Evolutionary conservation across 345 rosid species (phyloP), one percentile per base, ranked within the genome.

Genomic region (Citrus hindsii): DNA sequence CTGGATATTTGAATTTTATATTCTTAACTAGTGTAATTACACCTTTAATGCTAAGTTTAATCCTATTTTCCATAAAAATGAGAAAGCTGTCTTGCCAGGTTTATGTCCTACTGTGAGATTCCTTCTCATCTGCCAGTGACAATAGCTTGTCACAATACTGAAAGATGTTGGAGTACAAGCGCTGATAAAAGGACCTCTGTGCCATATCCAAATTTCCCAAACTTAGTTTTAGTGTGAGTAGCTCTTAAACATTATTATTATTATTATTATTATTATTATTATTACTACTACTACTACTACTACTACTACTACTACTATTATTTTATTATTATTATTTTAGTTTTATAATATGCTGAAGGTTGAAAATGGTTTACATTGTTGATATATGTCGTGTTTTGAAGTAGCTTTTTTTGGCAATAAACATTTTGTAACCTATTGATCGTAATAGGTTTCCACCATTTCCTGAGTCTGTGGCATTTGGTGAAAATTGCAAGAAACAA

Each of bases 391-490:
- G 22, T 63, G 2, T 67, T 32, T 68, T 53, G 59, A 74, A 61
- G 51, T 65, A 58, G 27, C 48, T 61, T 64, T 72, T 66, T 58
- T 68, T 59, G 19, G 18, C 77, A 18, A 28, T 61, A 33, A 53
- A 80, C 53, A 67, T 64, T 72, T 25, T 80, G 62, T 72, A 5
- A 80, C 60, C 18, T 40, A 63, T 76, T 53, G 55, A 46, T 71
- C 84, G 28, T 77, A 75, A 80, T 79, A 95, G 98, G 86, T 95
- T 76, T 82, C 98, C 98, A 58, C 92, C 90, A 72, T 93, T 95
- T 71, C 92, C 98, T 5, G 98, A 90, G 83, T 87, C 76, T 79
- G 83, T 95, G 66, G 98, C 98, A 77, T 95, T 95, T 84, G 98
- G 98, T 82, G 85, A 86, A 74, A 95, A 95, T 74, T 84, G 83